Conservation (phyloP, 371 early-diverging fungal genomes). For the Smittium culicis region DNA sequence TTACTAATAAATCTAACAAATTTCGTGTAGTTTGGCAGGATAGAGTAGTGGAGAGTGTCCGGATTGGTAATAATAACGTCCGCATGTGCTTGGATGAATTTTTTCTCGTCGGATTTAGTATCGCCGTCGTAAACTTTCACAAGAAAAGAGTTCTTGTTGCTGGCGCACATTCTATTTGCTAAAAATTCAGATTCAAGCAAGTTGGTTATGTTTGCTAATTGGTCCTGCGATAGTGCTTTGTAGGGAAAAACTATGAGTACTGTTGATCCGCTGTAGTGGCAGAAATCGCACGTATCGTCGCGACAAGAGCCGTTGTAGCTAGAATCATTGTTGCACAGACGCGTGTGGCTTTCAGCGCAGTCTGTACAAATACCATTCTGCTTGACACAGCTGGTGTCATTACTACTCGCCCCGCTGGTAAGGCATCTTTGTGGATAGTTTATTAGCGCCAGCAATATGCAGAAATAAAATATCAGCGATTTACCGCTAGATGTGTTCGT, state of each 20-base stretch:
- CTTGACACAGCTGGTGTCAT: no score
- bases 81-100: slow-evolving; percentile 33
- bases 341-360: no score
- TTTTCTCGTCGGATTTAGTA: slow-evolving; percentile 27
- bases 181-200: slow-evolving; percentile 25
- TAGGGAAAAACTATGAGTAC: slow-evolving; percentile 53
- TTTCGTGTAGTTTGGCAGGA: slow-evolving; percentile 40
- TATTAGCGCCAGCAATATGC: not conserved
- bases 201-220: slow-evolving; percentile 36
- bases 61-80: slow-evolving; percentile 64
- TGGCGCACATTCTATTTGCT: slow-evolving; percentile 15
- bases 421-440: not conserved
- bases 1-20: slow-evolving; percentile 43
- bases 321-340: no score
- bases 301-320: no score
- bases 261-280: slow-evolving; percentile 24
- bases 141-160: slow-evolving; percentile 20
- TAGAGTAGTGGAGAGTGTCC: slow-evolving; percentile 60
- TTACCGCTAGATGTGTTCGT: not conserved
- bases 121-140: slow-evolving; percentile 35
- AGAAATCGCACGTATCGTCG: no score
- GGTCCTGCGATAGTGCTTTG: slow-evolving; percentile 72
- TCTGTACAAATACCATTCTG: no score
- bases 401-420: no score
- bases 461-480: not conserved